Evolutionary conservation across 805 yeast genomes (phyloP), one percentile per base, ranked within the genome.

Genomic region (Starmerella tilneyi): DNA sequence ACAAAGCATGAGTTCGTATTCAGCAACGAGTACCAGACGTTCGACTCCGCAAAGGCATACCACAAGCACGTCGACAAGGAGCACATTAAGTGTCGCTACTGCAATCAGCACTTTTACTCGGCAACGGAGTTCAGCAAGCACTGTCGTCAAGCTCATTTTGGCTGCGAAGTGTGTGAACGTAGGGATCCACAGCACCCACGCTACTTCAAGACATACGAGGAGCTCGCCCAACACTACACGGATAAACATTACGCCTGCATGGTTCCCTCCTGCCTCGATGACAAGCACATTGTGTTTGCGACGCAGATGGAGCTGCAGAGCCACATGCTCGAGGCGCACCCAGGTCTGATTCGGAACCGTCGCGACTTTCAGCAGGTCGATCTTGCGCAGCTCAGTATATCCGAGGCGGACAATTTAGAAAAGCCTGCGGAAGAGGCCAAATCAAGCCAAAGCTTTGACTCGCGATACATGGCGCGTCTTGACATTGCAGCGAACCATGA

Each of bases 241-340:
- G 61, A 59, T 4, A 76, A 72, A 33, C 99, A 92, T 63, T 84
- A 69, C 62, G 76, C 78, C 13, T 92, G 99, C 65, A 70, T 73
- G 26, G 81, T 82, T 16, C 83, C 75, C 39, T 57, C 73, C 11
- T 92, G 99, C 64, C 63, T 88, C 39, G 97, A 88, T 45, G 78
- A 82, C 62, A 83, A 84, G 60, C 89, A 92, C 64, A 92, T 92
- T 19, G 98, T 89, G 1, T 92, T 92, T 60, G 74, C 79, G 19
- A 89, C 85, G 50, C 92, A 83, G 43, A 63, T 86, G 45, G 96
- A 86, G 54, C 68, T 92, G 44, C 80, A 82, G 44, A 88, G 94
- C 1, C 98, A 92, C 63, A 79, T 85, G 78, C 63, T 85, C 38
- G 75, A 77, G 52, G 89, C 81, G 55, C 99, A 92, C 62, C 77